Evolutionary conservation across 1,139 yeast genomes (phyloP), one percentile per base, ranked within the genome.

Genomic region (Lodderomyces margitis): DNA sequence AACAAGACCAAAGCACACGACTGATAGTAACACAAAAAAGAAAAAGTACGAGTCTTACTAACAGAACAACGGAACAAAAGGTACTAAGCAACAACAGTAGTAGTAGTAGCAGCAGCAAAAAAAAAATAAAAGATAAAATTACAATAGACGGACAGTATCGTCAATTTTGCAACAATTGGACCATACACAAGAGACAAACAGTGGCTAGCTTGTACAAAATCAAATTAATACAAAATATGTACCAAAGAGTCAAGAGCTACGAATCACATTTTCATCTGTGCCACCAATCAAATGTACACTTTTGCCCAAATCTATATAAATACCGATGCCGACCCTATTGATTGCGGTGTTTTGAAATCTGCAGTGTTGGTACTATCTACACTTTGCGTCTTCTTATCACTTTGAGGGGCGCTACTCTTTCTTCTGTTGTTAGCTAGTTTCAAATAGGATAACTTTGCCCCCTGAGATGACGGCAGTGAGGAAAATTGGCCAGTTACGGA

Each of bases 1-100:
- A 37, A 37, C 40, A 28, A 6, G 25, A 17, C 40, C 14, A 21
- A 20, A 2, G 32, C 21, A 23, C 40, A 37, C 40, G 40, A 37
- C 40, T 15, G 11, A 10, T 7, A 34, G 12, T 21, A 20, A 20
- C 24, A 32, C 24, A 21, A 19, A 20, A 32, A 10, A 28, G 16
- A 4, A n/a, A 28, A 7, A 14, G 17, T 28, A 28, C 19, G 19
- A 28, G 32, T n/a, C n/a, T n/a, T n/a, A n/a, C n/a, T n/a, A n/a
- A n/a, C n/a, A n/a, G n/a, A n/a, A n/a, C 11, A 23, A 8, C 25
- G 25, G n/a, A 23, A 8, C n/a, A n/a, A n/a, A n/a, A n/a, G n/a
- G n/a, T n/a, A n/a, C n/a, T n/a, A n/a, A n/a, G n/a, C n/a, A n/a
- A n/a, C n/a, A n/a, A n/a, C n/a, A n/a, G n/a, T n/a, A n/a, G n/a